Evolutionary conservation across 495 filamentous ascomycete genomes (phyloP).

Genomic region (Parathielavia appendiculata): DNA sequence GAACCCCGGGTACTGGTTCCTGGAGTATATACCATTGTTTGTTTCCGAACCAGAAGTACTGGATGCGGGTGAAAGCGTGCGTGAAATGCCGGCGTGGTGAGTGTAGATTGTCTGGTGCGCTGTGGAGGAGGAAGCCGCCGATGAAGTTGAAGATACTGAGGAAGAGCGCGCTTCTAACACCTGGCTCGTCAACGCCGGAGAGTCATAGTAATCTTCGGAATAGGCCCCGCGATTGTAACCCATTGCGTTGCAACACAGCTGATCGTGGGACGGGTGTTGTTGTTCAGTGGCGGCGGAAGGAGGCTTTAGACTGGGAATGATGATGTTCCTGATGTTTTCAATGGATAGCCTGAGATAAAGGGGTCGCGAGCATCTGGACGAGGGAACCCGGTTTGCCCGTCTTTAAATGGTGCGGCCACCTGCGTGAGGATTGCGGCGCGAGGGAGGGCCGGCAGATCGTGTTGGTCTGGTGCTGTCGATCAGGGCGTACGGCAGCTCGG

Average conservation of each 20-base stretch:
- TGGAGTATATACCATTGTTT: neutral
- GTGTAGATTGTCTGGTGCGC: conserved; percentile 13
- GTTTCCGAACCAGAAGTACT: conserved; percentile 5
- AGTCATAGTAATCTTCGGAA: conserved; percentile 9
- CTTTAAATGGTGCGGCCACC: too few species aligned
- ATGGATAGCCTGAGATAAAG: too few species aligned
- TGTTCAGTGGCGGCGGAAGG: too few species aligned
- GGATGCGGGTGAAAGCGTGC: conserved; percentile 25
- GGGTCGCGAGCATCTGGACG: too few species aligned
- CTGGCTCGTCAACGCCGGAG: neutral
- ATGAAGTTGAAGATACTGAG: conserved; percentile 25
- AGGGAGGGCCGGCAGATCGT: neutral
- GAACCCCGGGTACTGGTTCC: conserved; percentile 1
- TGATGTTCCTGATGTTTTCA: too few species aligned
- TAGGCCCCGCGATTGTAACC: conserved; percentile 10
- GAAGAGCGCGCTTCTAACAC: conserved; percentile 20
- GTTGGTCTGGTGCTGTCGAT: neutral
- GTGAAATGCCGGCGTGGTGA: conserved; percentile 12
- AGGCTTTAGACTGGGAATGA: too few species aligned
- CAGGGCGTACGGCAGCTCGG: neutral
- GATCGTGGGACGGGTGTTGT: neutral
- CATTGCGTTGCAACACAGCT: conserved; percentile 14
- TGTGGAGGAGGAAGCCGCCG: conserved; percentile 19
- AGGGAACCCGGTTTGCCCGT: too few species aligned
- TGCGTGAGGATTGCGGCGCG: neutral